Evolutionary conservation across 257 asterid genomes (phyloP), one percentile per base, ranked within the genome.

Genomic region (Nicotiana paniculata): DNA sequence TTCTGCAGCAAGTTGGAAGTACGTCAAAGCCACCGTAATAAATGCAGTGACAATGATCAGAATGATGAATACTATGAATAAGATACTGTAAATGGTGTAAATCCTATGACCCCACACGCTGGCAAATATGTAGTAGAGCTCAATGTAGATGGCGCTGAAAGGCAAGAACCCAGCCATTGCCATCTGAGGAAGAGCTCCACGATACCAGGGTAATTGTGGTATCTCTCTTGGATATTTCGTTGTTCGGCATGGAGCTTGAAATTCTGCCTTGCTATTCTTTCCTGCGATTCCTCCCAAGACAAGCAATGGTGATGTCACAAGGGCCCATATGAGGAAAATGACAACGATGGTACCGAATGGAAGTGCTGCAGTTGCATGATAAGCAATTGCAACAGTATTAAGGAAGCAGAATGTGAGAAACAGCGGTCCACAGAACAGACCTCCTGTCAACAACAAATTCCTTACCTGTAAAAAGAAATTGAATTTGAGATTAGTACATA

Each of bases 121-220:
- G 24, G 88, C 88, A 75, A 85, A 85, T 79, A 85, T 85, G 82
- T 85, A 85, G 51, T 82, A 85, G 13, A 85, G 84, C 61, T 85
- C 85, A 48, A 85, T 82, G 67, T 85, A 85, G 64, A 85, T 85
- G 28, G 88, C 86, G 1, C 88, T 83, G 77, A 85, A 85, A 57
- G 88, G 88, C 80, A 85, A 83, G 66, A 85, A 85, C 13, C 88
- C 88, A 28, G 88, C 88, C 84, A 85, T 85, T 75, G 88, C 88
- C 88, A 85, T 85, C 82, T 85, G 88, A 79, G 88, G 88, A 32
- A 79, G 70, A 63, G 86, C 84, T 11, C 82, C 69, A 11, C 88
- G 83, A 46, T 85, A 83, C 88, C 88, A 85, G 11, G 86, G 86
- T 65, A 85, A 35, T n/a, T 82, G 82, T 15, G 88, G 88, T 79